Base-by-base conservation (phyloP, 2,329 filamentous ascomycete genomes). In the Alternaria arborescens region DNA sequence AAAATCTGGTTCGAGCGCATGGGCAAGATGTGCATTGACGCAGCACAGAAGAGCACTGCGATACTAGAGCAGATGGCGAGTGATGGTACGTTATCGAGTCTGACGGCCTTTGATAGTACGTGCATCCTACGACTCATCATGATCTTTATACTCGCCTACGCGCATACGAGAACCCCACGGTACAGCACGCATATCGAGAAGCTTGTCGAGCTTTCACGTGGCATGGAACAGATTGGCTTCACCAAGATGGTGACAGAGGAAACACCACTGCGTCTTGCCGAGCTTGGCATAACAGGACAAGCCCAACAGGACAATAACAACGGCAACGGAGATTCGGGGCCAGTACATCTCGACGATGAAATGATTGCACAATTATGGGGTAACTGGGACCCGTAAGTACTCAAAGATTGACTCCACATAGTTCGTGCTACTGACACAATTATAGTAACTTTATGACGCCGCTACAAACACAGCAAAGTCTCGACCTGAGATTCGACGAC, bases 41-140 rank as follows among this genome's bases (percentile, higher is more conserved):
- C 74, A 1, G 75, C 77, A 6, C 67, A 73, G 26, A 73, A 71
- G 20, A 74, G 71, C 34, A 55, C 75, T 1, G 62, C 52, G 0
- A 71, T 78, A 4, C 58, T 77, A 26, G 66, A 72, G 18, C 65
- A 70, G 10, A 77, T 78, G 76, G 67, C 66, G 1, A 61, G 41
- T 1, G 66, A 71, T 32, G 57, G 66, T 22, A 71, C 64, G 1
- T 64, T 78, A 5, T 75, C 74, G 12, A 75, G 73, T 43, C 56
- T 77, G 2, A 77, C 74, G 2, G 74, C 75, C 5, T 77, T 76
- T 41, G 77, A 78, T 50, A 77, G 75, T 61, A 77, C 76, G 1
- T 75, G 74, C 50, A 57, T 78, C 8, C 63, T 78, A 6, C 69
- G 76, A 6, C 54, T 75, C 20, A 59, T 75, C 34, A 77, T 77